A percentile compares a stretch with the other conserved stretches of the same genome.
Evolutionary conservation across 495 filamentous ascomycete species (phyloP).

Genomic region (Entonaema liquescens): DNA sequence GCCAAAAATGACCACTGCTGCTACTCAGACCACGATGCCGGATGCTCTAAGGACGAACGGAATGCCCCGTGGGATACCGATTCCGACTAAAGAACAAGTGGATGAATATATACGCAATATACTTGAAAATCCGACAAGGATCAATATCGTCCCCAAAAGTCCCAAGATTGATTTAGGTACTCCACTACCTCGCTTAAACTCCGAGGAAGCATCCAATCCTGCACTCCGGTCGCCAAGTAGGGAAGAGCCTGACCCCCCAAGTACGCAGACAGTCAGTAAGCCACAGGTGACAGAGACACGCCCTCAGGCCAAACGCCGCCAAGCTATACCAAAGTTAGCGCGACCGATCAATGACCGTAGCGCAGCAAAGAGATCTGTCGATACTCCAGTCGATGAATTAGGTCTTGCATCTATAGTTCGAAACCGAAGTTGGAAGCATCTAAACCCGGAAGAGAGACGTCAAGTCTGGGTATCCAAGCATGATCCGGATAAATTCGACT

Average conservation of each 20-base stretch:
- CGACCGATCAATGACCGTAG: not conserved
- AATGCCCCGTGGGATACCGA: not conserved
- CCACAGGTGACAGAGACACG: not conserved
- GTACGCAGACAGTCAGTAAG: not conserved
- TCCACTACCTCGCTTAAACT: not conserved
- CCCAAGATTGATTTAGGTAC: not conserved
- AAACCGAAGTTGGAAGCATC: constrained; percentile 22
- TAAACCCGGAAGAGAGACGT: constrained; percentile 35
- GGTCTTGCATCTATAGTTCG: constrained; percentile 14
- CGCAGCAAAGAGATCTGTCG: not conserved
- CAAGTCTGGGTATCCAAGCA: constrained; percentile 39
- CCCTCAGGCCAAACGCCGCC: not conserved
- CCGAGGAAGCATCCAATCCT: not conserved
- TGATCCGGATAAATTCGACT: constrained; percentile 38
- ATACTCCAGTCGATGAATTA: not conserved
- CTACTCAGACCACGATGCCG: not conserved
- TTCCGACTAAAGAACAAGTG: not conserved
- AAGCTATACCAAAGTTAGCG: not conserved
- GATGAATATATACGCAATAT: not conserved
- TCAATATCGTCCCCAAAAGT: not conserved
- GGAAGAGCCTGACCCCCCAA: not conserved
- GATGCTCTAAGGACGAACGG: not conserved
- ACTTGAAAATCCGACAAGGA: not conserved
- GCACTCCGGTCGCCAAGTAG: not conserved
- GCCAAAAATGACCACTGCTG: not conserved